A percentile compares a stretch with the other conserved stretches of the same genome.
phyloP scores from a whole-genome alignment of 202 grass and related monocot species.

The Tripidium arundinaceum region DNA sequence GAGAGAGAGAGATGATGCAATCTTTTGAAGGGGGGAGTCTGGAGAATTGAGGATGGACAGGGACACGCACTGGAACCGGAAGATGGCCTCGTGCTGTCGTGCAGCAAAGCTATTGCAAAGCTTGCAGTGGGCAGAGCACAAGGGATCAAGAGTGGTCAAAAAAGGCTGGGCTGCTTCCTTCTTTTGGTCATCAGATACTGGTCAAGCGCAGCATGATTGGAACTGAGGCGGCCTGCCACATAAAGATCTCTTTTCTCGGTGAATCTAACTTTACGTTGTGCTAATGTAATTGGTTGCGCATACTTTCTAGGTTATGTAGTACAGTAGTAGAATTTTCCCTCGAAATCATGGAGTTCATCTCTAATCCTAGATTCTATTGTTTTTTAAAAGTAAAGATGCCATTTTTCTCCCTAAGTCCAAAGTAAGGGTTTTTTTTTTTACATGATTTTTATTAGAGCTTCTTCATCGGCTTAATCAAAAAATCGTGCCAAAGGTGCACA shows the following conservation, averaged over 20 bases:
- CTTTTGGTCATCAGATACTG: conserved; percentile 32
- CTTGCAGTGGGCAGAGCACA: conserved; percentile 9
- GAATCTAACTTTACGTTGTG: neutral
- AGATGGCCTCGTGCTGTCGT: neutral
- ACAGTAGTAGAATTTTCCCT: neutral
- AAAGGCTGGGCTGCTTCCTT: conserved; percentile 24
- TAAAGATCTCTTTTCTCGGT: conserved; percentile 10
- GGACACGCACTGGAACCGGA: neutral
- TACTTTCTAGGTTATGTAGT: too few relatives aligned
- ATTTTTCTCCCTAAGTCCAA: neutral
- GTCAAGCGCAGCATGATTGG: conserved; percentile 43
- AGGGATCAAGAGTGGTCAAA: conserved; percentile 25
- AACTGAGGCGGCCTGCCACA: conserved; percentile 14
- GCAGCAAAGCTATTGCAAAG: neutral
- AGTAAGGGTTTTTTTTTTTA: neutral
- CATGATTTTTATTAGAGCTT: too few relatives aligned
- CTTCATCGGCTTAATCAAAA: too few relatives aligned
- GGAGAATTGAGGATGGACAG: too few relatives aligned
- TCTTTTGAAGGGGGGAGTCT: too few relatives aligned
- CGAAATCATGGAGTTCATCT: neutral
- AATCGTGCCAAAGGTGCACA: too few relatives aligned
- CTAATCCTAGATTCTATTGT: neutral
- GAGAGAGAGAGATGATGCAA: neutral
- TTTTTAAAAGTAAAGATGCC: neutral
- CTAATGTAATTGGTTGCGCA: neutral